Evolutionary conservation across 2,329 filamentous ascomycete genomes (phyloP).

Genomic region (Colletotrichum brevisporum): DNA sequence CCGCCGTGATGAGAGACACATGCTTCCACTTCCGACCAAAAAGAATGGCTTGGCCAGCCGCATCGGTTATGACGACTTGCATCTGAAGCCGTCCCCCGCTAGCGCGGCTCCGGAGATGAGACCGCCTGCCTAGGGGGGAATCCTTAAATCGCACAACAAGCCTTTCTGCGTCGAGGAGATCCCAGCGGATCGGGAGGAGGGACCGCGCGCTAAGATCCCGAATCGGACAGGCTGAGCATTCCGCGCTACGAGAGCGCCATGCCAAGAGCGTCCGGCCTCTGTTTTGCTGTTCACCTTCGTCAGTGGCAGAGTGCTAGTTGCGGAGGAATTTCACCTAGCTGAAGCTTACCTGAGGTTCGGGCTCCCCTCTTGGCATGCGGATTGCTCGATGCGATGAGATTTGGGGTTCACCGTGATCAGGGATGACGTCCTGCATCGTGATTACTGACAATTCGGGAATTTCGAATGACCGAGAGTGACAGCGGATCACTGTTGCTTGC

Average conservation of each 20-base stretch:
- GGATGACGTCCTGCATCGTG: constrained; percentile 31
- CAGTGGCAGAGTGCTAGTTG: constrained; percentile 29
- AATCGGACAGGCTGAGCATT: not conserved
- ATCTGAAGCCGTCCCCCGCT: constrained; percentile 1
- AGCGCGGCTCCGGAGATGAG: constrained; percentile 9
- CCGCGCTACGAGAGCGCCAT: constrained; percentile 16
- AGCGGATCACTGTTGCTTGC: not conserved
- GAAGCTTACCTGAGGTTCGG: not conserved
- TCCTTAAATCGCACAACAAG: constrained; percentile 13
- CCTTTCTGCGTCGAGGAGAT: not conserved
- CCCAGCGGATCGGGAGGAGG: constrained; percentile 3
- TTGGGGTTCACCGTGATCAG: constrained; percentile 6
- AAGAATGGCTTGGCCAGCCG: not conserved
- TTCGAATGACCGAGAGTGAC: constrained; percentile 2
- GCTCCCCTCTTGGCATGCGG: not conserved
- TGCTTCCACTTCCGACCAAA: constrained; percentile 16
- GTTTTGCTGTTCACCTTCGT: constrained; percentile 18
- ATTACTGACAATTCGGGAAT: not conserved
- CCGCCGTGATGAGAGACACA: not conserved
- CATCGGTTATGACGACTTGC: constrained; percentile 20
- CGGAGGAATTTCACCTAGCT: not conserved
- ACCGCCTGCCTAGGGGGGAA: constrained; percentile 13
- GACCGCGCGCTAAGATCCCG: not conserved
- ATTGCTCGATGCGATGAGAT: not conserved
- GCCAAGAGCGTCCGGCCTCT: constrained; percentile 24